Base-by-base conservation (phyloP, 371 early-diverging fungal species). In the Mortierella sp. region DNA sequence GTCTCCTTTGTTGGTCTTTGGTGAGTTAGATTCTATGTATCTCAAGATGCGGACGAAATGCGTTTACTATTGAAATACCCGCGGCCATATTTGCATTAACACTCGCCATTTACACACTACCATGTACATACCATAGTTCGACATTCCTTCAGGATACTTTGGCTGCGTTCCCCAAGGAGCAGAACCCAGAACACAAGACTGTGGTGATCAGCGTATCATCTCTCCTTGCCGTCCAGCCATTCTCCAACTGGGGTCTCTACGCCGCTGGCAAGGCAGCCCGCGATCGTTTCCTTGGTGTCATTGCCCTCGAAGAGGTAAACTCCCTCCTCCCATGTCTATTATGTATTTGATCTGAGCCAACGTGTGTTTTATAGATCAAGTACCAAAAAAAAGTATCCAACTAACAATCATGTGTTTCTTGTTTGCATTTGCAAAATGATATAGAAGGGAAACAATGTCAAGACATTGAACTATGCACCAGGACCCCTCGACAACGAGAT, bases 401-500 rank as follows among this genome's bases (percentile, higher is more conserved):
- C 73, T 52, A 57, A 54, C 57, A n/a, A 9, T 28, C 3, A 1
- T n/a, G 42, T 38, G 42, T 38, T 38, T 5, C 42, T 38, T 38
- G 42, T 14, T 11, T 71, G 16, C n/a, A 1, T 16, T 45, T 2
- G 7, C 13, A 10, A 19, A 44, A 71, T 6, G 16, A 65, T 57
- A 16, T 34, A 83, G 77, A 76, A 82, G 45, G 80, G 47, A 45
- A 84, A 84, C 63, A 81, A 87, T 68, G 89, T 94, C 72, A 89
- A 92, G 79, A 92, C 94, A 9, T 90, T 98, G 52, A 97, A 93
- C 81, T 98, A 97, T 88, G 97, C 98, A 1, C 98, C 98, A 11
- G 98, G 98, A 1, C 98, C 98, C 45, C 83, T 98, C 77, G 94
- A 97, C 77, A 97, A 95, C 78, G 93, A 93, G 55, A 98, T 98